Evolutionary conservation across 495 filamentous ascomycete species (phyloP).

Genomic region (Neurospora sp.): DNA sequence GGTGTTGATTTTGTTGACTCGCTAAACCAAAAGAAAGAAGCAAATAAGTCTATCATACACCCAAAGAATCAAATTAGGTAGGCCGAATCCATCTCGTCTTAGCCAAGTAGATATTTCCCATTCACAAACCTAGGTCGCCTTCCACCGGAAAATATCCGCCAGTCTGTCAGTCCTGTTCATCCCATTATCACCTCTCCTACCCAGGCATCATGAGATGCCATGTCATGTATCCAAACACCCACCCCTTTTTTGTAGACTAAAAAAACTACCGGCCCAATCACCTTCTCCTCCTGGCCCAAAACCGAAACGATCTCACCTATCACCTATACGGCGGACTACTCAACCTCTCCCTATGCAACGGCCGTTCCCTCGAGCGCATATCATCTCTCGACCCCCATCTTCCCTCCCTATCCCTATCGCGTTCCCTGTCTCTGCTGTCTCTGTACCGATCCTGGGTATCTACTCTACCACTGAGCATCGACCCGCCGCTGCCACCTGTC

Average conservation of each 20-base stretch:
- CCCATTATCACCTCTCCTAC: not conserved
- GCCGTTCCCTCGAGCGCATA: not conserved
- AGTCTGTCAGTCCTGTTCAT: not conserved
- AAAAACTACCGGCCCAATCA: too few species aligned
- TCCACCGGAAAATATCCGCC: not conserved
- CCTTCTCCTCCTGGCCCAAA: too few species aligned
- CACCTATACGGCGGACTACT: not conserved
- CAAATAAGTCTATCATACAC: not conserved
- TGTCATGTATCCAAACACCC: not conserved
- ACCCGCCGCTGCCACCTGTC: not conserved
- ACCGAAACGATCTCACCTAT: not conserved
- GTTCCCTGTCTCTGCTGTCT: constrained; percentile 1
- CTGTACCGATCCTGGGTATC: not conserved
- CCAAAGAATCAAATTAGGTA: not conserved
- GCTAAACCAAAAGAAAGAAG: not conserved
- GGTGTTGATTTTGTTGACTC: not conserved
- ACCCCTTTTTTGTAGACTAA: not conserved
- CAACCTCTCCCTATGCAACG: not conserved
- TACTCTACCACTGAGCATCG: not conserved
- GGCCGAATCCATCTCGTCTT: not conserved
- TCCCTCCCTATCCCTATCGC: not conserved
- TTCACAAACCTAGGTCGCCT: not conserved
- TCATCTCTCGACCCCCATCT: not conserved
- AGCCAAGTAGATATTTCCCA: not conserved
- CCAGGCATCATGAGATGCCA: not conserved